Evolutionary conservation across 306 rosid genomes (phyloP).

Genomic region (Lathyrus sativus): DNA sequence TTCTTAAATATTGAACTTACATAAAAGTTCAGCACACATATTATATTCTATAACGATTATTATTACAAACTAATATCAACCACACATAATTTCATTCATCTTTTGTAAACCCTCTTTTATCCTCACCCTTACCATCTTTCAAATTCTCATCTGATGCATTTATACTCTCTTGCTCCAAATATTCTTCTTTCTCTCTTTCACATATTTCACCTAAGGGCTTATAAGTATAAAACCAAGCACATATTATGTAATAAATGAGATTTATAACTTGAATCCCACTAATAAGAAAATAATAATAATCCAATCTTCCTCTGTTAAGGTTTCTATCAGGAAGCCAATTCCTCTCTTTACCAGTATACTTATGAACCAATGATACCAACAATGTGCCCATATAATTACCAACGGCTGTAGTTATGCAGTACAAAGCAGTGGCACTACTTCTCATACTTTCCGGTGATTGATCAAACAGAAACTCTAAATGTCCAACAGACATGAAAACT

Average conservation of each 20-base stretch:
- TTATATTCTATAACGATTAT: neutral
- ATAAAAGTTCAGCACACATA: constrained; percentile 4
- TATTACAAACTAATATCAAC: neutral
- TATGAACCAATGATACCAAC: constrained; percentile 59
- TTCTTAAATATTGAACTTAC: constrained; percentile 1
- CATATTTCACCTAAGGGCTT: constrained; percentile 61
- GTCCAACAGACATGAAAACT: constrained; percentile 79
- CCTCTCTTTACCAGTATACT: constrained; percentile 42
- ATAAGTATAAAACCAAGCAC: constrained; percentile 61
- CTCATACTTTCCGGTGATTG: constrained; percentile 85
- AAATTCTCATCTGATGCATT: neutral
- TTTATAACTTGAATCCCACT: constrained; percentile 65
- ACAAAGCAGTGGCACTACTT: constrained; percentile 70
- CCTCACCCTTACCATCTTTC: constrained; percentile 21
- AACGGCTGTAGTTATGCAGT: constrained; percentile 53
- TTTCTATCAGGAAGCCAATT: constrained; percentile 87
- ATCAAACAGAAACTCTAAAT: constrained; percentile 75
- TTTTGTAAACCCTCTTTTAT: neutral
- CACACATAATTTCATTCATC: neutral
- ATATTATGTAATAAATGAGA: constrained; percentile 52
- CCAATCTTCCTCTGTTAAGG: constrained; percentile 70
- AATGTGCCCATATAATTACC: constrained; percentile 65
- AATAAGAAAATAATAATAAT: constrained; percentile 63
- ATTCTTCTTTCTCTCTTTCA: constrained; percentile 41
- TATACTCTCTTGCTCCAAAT: constrained; percentile 35